Conservation (phyloP, 768 basidiomycete genomes). For the Mycena venus region DNA sequence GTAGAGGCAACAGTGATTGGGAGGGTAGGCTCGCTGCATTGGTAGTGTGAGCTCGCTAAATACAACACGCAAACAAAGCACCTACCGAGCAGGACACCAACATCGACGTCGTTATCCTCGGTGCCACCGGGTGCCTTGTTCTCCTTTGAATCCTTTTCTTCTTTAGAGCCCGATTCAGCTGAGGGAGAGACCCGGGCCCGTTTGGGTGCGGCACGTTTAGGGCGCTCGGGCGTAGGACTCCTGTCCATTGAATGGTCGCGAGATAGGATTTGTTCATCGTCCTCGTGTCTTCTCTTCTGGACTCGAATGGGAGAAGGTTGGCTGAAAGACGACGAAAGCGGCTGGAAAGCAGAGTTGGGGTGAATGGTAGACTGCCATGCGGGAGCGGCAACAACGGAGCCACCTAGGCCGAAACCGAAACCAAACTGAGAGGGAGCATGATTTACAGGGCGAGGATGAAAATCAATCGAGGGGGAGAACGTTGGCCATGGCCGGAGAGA, state of each 20-base stretch:
- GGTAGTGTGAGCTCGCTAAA: constrained; percentile 20
- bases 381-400: constrained; percentile 56
- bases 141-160: constrained; percentile 61
- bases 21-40: constrained; percentile 82
- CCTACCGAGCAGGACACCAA: constrained; percentile 85
- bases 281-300: constrained; percentile 79
- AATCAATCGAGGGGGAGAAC: constrained; percentile 30
- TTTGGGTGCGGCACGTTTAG: constrained; percentile 78
- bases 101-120: constrained; percentile 77
- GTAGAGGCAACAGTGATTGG: constrained; percentile 80
- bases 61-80: constrained; percentile 22
- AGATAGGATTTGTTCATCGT: constrained; percentile 66
- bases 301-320: constrained; percentile 55
- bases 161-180: constrained; percentile 49
- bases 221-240: constrained; percentile 86
- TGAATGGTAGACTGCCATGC: constrained; percentile 63
- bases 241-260: constrained; percentile 86
- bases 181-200: constrained; percentile 64
- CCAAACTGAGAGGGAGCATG: constrained; percentile 70
- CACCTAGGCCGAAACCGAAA: constrained; percentile 77
- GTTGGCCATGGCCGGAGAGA: constrained; percentile 30
- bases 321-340: constrained; percentile 65
- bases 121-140: constrained; percentile 53
- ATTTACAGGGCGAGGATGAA: constrained; percentile 39
- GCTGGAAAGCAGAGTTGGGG: constrained; percentile 68